phyloP scores from a whole-genome alignment of 371 early-diverging fungal genomes.

The Haplosporangium sp. region DNA sequence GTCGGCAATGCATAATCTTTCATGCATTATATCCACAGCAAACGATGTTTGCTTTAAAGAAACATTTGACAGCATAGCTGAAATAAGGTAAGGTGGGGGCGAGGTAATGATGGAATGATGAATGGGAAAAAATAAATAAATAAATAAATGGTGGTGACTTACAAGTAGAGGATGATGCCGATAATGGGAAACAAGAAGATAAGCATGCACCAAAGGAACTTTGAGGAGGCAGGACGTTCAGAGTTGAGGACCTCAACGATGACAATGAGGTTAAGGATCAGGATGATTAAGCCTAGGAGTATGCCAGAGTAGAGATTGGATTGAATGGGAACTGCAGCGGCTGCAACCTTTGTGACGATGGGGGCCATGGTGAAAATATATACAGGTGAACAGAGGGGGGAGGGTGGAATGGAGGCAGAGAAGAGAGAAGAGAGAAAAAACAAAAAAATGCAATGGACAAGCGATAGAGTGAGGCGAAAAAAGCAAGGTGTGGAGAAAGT shows the following conservation, averaged over 20 bases:
- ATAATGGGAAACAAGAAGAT: constrained; percentile 71
- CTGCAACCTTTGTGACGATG: not conserved
- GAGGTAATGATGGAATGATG: not conserved
- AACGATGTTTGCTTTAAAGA: too few species aligned
- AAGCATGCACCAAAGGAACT: constrained; percentile 68
- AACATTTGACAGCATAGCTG: too few species aligned
- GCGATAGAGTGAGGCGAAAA: not conserved
- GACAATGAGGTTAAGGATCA: constrained; percentile 67
- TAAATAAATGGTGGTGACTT: constrained; percentile 45
- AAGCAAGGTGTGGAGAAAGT: not conserved
- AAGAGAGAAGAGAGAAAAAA: not conserved
- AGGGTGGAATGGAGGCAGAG: not conserved
- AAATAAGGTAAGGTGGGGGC: too few species aligned
- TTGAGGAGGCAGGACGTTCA: constrained; percentile 59
- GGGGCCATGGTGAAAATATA: constrained; percentile 35
- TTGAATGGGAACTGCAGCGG: constrained; percentile 8
- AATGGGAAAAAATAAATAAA: not conserved
- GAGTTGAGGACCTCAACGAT: constrained; percentile 71
- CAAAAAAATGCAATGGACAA: not conserved
- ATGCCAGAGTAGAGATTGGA: constrained; percentile 45
- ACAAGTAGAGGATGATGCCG: constrained; percentile 70
- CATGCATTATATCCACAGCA: too few species aligned
- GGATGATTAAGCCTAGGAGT: constrained; percentile 62
- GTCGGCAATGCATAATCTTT: too few species aligned
- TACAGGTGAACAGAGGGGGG: constrained; percentile 3